These are phyloP conservation scores for Aurifilum marmelostoma DNA, from an alignment of 2,329 filamentous ascomycete species.

Conservation along the genomic window DNA sequence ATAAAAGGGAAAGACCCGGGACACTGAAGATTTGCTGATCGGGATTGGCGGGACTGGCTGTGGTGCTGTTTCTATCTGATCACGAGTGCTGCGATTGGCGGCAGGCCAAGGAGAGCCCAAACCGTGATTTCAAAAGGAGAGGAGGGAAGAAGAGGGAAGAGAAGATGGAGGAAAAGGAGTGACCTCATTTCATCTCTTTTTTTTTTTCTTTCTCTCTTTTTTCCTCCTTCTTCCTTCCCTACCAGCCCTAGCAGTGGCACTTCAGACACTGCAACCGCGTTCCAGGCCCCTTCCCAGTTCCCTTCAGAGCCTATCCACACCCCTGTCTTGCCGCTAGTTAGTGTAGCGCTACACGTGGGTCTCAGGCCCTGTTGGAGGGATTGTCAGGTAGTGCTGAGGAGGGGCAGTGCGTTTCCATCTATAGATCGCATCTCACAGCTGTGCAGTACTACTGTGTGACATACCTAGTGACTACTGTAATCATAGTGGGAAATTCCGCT, in stretches of 20 bases:
- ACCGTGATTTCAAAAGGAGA: background rate
- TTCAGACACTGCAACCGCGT: background rate
- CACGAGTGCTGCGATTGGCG: background rate
- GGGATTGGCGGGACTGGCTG: background rate
- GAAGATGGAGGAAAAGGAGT: background rate
- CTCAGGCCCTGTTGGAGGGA: background rate
- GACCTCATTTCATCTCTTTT: background rate
- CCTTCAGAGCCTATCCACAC: background rate
- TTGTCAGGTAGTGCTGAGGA: slow-evolving; percentile 6
- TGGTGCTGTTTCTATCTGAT: background rate
- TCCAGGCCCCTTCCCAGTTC: background rate
- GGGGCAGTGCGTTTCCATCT: slow-evolving; percentile 8
- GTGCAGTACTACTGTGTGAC: background rate
- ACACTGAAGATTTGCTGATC: background rate
- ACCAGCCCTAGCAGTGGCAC: background rate
- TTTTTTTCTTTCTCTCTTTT: background rate
- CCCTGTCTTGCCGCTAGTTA: background rate
- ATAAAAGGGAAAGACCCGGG: background rate
- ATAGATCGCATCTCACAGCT: slow-evolving; percentile 2
- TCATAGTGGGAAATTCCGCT: background rate
- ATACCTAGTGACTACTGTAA: too few relatives aligned
- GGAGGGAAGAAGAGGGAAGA: background rate
- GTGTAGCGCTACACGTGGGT: background rate
- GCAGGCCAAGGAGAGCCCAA: background rate
- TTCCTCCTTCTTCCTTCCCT: background rate